Evolutionary conservation across 2,329 filamentous ascomycete genomes (phyloP), one percentile per base, ranked within the genome.

Genomic region (Epichloe scottii): DNA sequence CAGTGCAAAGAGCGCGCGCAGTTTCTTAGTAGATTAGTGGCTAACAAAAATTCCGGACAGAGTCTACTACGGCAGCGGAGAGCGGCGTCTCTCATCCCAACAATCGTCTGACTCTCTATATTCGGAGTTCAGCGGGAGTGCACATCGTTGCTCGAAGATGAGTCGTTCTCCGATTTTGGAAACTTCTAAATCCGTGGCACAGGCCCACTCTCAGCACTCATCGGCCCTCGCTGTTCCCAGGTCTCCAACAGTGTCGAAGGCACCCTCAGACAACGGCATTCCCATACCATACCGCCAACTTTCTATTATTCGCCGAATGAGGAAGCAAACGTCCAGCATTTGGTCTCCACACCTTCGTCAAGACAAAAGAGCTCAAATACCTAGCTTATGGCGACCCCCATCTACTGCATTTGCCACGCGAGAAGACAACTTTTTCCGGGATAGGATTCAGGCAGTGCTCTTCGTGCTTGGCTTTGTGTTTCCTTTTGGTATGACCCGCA

Each of bases 401-500:
- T 83, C 82, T 1, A 69, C 85, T 21, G 79, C 81, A 53, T 85
- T 82, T 67, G 77, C 77, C 10, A 68, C 77, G 3, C 79, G 81
- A 39, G 78, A 77, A 37, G 75, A 77, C 15, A 61, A 79, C 3
- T 74, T 85, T 55, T 82, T 82, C 48, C 77, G 78, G 55, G 78
- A 85, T 54, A 90, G 90, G 61, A 69, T 81, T 45, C 89, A 94
- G 65, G 76, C 91, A 33, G 71, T 85, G 49, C 71, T 87, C 46
- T 94, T 94, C 67, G 79, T 82, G 51, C 41, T 84, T 45, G 89
- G 89, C 23, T 94, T 94, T 61, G 70, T 91, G 45, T 80, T 89
- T 60, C 89, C 87, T 5, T 75, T 89, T 54, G 74, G 81, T 85
- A 69, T 67, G 79, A 66, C 21, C 21, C 30, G 38, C 39, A 15